Evolutionary conservation across 2,329 filamentous ascomycete genomes (phyloP).

Genomic region (Penicillium glabrum): DNA sequence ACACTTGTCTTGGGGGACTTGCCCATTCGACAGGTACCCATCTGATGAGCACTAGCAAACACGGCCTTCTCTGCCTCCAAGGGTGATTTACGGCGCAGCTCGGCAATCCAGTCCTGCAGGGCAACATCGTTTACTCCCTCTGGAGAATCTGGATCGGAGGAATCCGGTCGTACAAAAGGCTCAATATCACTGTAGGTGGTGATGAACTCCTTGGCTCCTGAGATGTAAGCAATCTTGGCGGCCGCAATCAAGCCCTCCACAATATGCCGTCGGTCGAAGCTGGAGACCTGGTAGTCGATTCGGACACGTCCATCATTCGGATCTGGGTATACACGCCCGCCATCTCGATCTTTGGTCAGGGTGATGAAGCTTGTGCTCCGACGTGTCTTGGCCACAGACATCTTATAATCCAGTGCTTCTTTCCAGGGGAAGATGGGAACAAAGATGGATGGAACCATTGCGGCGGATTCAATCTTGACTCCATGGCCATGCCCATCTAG

Average conservation of each 20-base stretch:
- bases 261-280: conserved; percentile 70
- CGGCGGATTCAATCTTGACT: conserved; percentile 73
- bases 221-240: conserved; percentile 74
- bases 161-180: conserved; percentile 58
- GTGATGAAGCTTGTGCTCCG: conserved; percentile 72
- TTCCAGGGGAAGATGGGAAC: conserved; percentile 66
- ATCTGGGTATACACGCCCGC: conserved; percentile 73
- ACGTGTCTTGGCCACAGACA: conserved; percentile 65
- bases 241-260: conserved; percentile 70
- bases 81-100: conserved; percentile 48
- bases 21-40: conserved; percentile 54
- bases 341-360: conserved; percentile 72
- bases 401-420: conserved; percentile 70
- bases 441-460: conserved; percentile 70
- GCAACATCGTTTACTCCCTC: conserved; percentile 54
- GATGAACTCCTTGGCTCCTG: conserved; percentile 79
- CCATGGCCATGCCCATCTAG: conserved; percentile 79
- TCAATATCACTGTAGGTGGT: conserved; percentile 61
- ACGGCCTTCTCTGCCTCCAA: conserved; percentile 45
- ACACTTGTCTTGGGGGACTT: conserved; percentile 41
- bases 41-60: conserved; percentile 52
- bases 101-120: conserved; percentile 57
- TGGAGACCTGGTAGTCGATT: conserved; percentile 69
- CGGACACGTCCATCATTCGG: conserved; percentile 63
- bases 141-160: conserved; percentile 23